These are phyloP conservation scores for Russula earlei DNA, from an alignment of 768 basidiomycete genomes.

Conservation along the genomic window DNA sequence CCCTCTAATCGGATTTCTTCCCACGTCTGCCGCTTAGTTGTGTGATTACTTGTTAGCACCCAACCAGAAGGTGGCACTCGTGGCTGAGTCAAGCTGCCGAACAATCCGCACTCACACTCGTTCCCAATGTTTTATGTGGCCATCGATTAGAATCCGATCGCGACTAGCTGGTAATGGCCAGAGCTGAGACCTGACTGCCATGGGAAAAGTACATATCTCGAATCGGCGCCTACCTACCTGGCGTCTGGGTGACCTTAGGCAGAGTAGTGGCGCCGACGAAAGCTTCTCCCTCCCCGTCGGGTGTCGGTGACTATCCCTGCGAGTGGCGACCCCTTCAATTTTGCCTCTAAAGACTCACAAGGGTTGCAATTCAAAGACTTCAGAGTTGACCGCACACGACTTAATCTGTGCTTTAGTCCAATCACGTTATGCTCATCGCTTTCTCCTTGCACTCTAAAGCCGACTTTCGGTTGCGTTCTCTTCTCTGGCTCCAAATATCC, in stretches of 20 bases:
- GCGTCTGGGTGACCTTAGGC: neutral
- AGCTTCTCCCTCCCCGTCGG: neutral
- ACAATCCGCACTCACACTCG: neutral
- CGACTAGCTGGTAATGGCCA: too few relatives aligned
- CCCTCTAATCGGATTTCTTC: neutral
- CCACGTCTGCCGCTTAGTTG: neutral
- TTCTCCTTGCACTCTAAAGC: neutral
- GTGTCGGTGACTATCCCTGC: neutral
- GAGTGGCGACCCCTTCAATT: too few relatives aligned
- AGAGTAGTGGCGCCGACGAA: neutral
- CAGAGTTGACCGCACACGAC: neutral
- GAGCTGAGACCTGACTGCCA: neutral
- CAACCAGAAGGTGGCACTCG: neutral
- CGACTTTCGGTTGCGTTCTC: neutral
- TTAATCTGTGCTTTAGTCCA: neutral
- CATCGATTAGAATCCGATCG: neutral
- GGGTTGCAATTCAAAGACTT: neutral
- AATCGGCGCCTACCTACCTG: too few relatives aligned
- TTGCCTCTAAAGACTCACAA: neutral
- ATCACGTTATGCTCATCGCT: neutral
- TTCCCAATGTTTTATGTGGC: neutral
- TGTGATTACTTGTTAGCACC: neutral
- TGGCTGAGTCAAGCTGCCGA: neutral
- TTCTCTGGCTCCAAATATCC: neutral
- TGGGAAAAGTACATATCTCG: neutral